Evolutionary conservation across 164 flowering plant species (phyloP).

Genomic region (Sextonia rubra): DNA sequence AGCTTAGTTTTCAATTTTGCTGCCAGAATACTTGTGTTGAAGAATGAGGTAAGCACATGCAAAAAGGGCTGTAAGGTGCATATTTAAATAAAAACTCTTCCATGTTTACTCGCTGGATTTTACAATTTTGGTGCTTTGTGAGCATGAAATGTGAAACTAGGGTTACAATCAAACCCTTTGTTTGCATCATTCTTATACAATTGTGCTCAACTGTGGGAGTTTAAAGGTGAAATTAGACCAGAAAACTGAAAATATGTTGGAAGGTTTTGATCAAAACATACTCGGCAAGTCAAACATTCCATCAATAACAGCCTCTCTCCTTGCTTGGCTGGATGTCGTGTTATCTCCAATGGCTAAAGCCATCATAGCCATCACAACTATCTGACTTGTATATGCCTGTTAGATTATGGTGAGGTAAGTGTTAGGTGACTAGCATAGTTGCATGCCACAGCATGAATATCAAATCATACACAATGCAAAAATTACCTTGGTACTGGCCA

Average conservation of each 20-base stretch:
- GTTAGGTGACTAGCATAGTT: background rate
- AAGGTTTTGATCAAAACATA: slow-evolving; percentile 26
- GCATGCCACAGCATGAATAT: background rate
- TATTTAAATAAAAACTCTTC: too few relatives aligned
- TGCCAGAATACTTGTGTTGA: too few relatives aligned
- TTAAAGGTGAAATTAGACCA: too few relatives aligned
- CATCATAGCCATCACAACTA: slow-evolving; percentile 93
- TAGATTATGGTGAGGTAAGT: background rate
- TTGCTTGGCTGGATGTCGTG: slow-evolving; percentile 62
- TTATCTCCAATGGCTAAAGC: slow-evolving; percentile 89
- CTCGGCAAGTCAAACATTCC: slow-evolving; percentile 81
- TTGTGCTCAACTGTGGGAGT: too few relatives aligned
- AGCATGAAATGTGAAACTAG: too few relatives aligned
- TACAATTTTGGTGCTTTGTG: too few relatives aligned
- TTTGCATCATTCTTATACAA: too few relatives aligned
- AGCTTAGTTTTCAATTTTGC: too few relatives aligned
- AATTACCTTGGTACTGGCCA: slow-evolving; percentile 93
- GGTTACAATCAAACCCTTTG: too few relatives aligned
- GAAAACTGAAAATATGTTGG: background rate
- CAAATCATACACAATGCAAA: background rate
- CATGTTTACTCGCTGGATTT: too few relatives aligned
- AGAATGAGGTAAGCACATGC: too few relatives aligned
- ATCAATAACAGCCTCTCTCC: slow-evolving; percentile 84
- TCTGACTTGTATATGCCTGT: slow-evolving; percentile 98
- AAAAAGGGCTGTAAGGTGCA: too few relatives aligned